These are phyloP conservation scores for Amanita rubescens DNA, from an alignment of 768 basidiomycete genomes.

Conservation along the genomic window DNA sequence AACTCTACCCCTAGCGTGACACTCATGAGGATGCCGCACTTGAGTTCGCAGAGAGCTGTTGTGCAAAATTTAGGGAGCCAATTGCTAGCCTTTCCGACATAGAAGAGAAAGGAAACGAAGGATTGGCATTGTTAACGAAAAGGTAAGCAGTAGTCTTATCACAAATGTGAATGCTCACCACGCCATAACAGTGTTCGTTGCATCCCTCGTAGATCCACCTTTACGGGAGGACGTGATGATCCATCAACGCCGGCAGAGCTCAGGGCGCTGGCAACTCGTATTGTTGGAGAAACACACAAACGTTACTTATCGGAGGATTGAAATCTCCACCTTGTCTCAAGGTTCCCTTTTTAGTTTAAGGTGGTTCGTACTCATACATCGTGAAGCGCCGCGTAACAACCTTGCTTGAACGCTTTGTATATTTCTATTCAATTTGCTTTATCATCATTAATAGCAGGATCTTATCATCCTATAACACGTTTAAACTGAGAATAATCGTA, in stretches of 20 bases:
- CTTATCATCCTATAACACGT: too few relatives aligned
- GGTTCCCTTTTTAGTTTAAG: too few relatives aligned
- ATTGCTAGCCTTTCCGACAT: constrained; percentile 7
- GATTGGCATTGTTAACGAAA: constrained; percentile 8
- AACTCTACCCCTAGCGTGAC: background rate
- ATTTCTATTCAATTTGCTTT: too few relatives aligned
- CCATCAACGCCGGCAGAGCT: constrained; percentile 5
- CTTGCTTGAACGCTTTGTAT: too few relatives aligned
- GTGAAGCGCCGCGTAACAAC: too few relatives aligned
- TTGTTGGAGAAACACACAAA: constrained; percentile 7
- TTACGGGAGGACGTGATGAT: constrained; percentile 7
- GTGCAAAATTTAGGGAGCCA: constrained; percentile 9
- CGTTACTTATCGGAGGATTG: background rate
- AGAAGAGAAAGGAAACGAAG: constrained; percentile 10
- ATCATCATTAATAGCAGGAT: too few relatives aligned
- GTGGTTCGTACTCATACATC: too few relatives aligned
- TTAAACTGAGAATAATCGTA: too few relatives aligned
- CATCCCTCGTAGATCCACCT: constrained; percentile 10
- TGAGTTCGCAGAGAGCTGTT: constrained; percentile 7
- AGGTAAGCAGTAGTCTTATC: constrained; percentile 2
- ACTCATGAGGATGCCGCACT: constrained; percentile 6
- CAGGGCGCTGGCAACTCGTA: constrained; percentile 8
- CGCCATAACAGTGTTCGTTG: constrained; percentile 10
- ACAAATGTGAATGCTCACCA: constrained; percentile 9
- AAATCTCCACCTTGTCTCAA: background rate